phyloP scores from a whole-genome alignment of 192 early-diverging fungal genomes.

The Diversispora epigaea region DNA sequence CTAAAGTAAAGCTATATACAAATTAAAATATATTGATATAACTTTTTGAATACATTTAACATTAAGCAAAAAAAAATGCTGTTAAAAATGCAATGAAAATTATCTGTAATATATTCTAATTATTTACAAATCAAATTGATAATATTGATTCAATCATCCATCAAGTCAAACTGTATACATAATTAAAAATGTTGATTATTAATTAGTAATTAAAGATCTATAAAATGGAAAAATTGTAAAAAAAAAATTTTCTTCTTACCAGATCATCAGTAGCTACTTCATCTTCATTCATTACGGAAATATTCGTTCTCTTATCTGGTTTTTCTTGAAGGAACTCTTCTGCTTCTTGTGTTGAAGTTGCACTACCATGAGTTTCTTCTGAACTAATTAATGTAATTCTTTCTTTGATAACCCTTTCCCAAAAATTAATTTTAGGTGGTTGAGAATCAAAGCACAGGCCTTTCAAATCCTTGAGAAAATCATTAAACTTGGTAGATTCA shows the following conservation, averaged over 20 bases:
- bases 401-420: conserved; percentile 46
- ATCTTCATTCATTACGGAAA: not conserved
- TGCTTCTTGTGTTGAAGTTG: conserved; percentile 49
- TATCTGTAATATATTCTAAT: no score
- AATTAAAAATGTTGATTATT: not conserved
- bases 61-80: no score
- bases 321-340: conserved; percentile 34
- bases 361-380: conserved; percentile 44
- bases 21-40: no score
- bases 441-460: conserved; percentile 34
- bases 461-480: conserved; percentile 52
- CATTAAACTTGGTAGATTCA: conserved; percentile 51
- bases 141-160: not conserved
- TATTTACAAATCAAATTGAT: no score
- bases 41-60: no score
- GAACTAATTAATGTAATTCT: conserved; percentile 49
- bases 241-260: not conserved
- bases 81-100: no score
- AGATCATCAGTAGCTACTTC: conserved; percentile 4
- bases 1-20: no score
- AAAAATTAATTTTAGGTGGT: conserved; percentile 49
- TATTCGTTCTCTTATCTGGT: not conserved
- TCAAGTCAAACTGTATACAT: not conserved
- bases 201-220: not conserved
- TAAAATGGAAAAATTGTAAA: not conserved